Base-by-base conservation (phyloP, 441 rosid species). In the Omphalea diandra region DNA sequence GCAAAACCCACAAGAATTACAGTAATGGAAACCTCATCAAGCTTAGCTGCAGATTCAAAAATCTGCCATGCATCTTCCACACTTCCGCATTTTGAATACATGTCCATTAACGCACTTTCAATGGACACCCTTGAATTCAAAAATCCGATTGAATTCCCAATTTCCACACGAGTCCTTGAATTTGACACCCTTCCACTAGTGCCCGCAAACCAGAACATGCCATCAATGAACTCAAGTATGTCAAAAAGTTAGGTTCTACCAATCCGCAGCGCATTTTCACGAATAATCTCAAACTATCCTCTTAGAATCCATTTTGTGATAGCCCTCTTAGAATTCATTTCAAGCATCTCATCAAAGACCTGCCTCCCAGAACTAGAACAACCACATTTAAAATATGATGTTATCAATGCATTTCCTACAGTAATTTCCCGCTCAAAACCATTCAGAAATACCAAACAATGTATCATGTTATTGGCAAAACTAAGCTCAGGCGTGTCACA, bases 61-160 rank as follows among this genome's bases (percentile, higher is more conserved):
- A 94, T 73, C 64, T 62, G 77, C 88, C 86, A 86, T 1, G 90
- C 88, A 77, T 90, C 90, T 79, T 82, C 87, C 31, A 89, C 58
- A 50, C 79, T 81, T 77, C 98, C 87, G 73, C 97, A 90, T 85
- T 92, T 94, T 5, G 96, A 85, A 73, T 90, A 94, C 97, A 92
- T 85, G 76, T 92, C 93, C 98, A 94, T 94, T 46, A 94, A 76
- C 44, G 85, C 85, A 78, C 97, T 92, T 85, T 86, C 97, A 24
- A 90, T 79, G 74, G 88, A 76, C 50, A 88, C n/a, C n/a, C n/a
- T n/a, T n/a, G n/a, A n/a, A n/a, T n/a, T n/a, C n/a, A n/a, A n/a
- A n/a, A 35, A 65, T 91, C 89, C 5, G 85, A 86, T 49, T 84
- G 87, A 62, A 85, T 68, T 56, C 97, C 98, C 72, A 77, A 41